A percentile compares a stretch with the other conserved stretches of the same genome.
phyloP scores from a whole-genome alignment of 2,329 filamentous ascomycete species.

The Ceratocystis variospora region DNA sequence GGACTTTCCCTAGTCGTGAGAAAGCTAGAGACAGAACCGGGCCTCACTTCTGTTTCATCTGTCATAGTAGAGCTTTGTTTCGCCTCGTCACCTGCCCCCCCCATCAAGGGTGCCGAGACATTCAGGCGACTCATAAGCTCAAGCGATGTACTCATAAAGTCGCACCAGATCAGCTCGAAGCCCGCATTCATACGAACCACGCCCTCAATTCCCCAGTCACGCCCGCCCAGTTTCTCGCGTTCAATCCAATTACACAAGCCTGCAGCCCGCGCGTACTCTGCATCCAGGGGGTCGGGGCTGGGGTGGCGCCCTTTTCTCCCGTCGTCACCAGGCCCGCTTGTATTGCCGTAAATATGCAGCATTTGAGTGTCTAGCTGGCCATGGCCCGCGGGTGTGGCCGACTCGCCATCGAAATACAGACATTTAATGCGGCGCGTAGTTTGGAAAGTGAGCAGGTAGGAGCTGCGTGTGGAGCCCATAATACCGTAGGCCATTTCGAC shows the following conservation, averaged over 20 bases:
- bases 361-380: constrained; percentile 37
- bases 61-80: background rate
- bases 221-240: constrained; percentile 29
- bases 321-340: constrained; percentile 25
- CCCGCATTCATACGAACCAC: constrained; percentile 39
- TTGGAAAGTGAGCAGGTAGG: constrained; percentile 36
- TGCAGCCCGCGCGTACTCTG: constrained; percentile 35
- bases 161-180: constrained; percentile 40
- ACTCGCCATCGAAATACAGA: constrained; percentile 39
- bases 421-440: constrained; percentile 31
- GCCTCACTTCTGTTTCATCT: background rate
- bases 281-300: constrained; percentile 26
- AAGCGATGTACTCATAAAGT: constrained; percentile 33
- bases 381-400: constrained; percentile 33
- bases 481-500: constrained; percentile 41
- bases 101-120: constrained; percentile 30
- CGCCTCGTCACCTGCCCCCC: constrained; percentile 8
- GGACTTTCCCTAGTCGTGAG: background rate
- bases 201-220: constrained; percentile 37
- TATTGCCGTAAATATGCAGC: constrained; percentile 36
- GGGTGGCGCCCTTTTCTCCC: background rate
- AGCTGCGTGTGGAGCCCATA: constrained; percentile 32
- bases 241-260: constrained; percentile 35
- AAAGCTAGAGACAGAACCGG: background rate
- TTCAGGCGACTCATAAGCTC: constrained; percentile 33